phyloP scores from a whole-genome alignment of 164 flowering plant species.

The Akebia trifoliata region DNA sequence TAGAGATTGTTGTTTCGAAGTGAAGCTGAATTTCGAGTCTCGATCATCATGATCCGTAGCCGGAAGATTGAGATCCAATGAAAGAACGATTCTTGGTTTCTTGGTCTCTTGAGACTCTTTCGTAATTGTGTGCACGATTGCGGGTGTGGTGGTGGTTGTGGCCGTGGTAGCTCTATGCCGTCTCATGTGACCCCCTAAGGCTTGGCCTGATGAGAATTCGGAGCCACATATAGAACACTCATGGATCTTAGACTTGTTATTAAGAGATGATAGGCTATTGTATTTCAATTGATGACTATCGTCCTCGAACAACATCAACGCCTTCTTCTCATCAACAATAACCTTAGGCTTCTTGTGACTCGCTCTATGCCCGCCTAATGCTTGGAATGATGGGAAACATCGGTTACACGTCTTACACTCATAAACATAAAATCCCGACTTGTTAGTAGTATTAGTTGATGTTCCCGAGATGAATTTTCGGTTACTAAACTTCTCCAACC shows the following conservation, averaged over 20 bases:
- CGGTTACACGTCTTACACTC: slow-evolving; percentile 73
- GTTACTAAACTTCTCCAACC: too few species aligned
- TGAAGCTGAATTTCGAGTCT: slow-evolving; percentile 27
- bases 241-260: slow-evolving; percentile 40
- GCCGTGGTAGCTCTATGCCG: too few species aligned
- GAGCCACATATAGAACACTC: slow-evolving; percentile 81
- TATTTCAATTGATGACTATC: slow-evolving; percentile 24
- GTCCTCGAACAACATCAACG: slow-evolving; percentile 24
- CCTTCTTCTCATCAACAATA: slow-evolving; percentile 10
- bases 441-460: too few species aligned
- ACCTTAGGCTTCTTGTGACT: slow-evolving; percentile 74
- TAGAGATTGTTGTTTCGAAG: slow-evolving; percentile 31
- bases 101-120: slow-evolving; percentile 22
- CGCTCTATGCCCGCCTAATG: slow-evolving; percentile 77
- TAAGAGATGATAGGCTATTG: slow-evolving; percentile 22
- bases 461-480: too few species aligned
- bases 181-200: slow-evolving; percentile 85
- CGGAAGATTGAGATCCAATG: slow-evolving; percentile 68
- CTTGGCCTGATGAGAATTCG: slow-evolving; percentile 80
- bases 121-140: too few species aligned
- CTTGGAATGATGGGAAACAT: slow-evolving; percentile 70
- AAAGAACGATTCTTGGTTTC: slow-evolving; percentile 23
- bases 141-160: too few species aligned
- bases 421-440: slow-evolving; percentile 40
- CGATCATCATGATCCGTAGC: slow-evolving; percentile 53